phyloP scores from a whole-genome alignment of 176 grass and related monocot genomes.

The Luzula sylvatica region DNA sequence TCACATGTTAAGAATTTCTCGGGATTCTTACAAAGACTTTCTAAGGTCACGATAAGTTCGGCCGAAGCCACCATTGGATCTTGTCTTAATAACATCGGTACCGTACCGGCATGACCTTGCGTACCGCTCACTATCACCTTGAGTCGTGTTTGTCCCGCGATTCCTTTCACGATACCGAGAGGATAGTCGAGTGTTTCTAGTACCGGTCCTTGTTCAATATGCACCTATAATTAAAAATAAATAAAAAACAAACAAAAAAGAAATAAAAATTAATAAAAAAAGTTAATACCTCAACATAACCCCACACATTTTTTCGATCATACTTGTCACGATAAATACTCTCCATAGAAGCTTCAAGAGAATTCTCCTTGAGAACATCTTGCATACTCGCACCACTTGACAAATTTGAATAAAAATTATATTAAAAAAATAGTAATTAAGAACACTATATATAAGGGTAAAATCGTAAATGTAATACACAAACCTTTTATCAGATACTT shows the following conservation, averaged over 20 bases:
- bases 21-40: conserved; percentile 75
- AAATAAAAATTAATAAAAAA: neutral
- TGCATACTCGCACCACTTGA: conserved; percentile 61
- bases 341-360: conserved; percentile 40
- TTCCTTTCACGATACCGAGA: conserved; percentile 83
- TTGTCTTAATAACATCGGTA: conserved; percentile 91
- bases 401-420: conserved; percentile 20
- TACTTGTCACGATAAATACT: conserved; percentile 47
- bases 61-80: conserved; percentile 91
- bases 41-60: conserved; percentile 77
- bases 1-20: conserved; percentile 29
- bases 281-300: conserved; percentile 74
- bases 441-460: conserved; percentile 10
- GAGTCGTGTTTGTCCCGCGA: conserved; percentile 84
- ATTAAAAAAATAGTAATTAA: conserved; percentile 21
- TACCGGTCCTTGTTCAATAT: conserved; percentile 93
- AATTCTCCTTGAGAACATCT: conserved; percentile 69
- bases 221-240: conserved; percentile 36
- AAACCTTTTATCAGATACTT: conserved; percentile 93
- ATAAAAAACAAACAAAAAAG: neutral
- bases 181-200: conserved; percentile 82
- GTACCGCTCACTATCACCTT: conserved; percentile 83
- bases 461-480: neutral
- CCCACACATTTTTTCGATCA: conserved; percentile 49
- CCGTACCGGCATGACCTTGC: conserved; percentile 89